Conservation (phyloP, 129 eudicot genomes). For the Cynara cardunculus region DNA sequence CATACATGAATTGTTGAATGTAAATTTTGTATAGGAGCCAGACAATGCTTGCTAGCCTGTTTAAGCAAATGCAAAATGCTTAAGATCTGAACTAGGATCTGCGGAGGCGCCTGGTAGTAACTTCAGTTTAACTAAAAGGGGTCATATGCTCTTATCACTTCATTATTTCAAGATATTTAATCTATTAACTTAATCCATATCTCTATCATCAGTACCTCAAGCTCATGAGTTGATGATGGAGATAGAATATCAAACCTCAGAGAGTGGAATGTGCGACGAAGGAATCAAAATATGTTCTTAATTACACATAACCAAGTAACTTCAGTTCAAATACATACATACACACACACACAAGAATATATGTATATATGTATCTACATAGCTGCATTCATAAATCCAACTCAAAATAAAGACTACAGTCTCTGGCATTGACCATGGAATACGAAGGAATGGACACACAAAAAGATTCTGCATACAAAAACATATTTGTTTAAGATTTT, state of each 20-base stretch:
- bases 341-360: no score
- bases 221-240: no score
- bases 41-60: neutral
- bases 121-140: no score
- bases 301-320: neutral
- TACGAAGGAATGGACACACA: neutral
- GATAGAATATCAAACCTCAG: neutral
- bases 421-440: neutral
- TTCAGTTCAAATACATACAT: no score
- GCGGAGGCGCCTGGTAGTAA: no score
- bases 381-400: neutral
- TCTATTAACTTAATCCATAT: no score
- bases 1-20: neutral
- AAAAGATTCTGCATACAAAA: no score
- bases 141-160: no score
- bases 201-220: no score
- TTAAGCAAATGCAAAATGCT: neutral
- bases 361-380: neutral
- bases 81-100: no score
- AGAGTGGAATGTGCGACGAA: neutral
- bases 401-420: neutral
- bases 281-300: neutral
- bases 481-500: neutral
- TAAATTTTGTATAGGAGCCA: neutral
- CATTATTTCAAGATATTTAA: no score